Evolutionary conservation across 1,284 basidiomycete genomes (phyloP).

Genomic region (Cutaneotrichosporon sp.): DNA sequence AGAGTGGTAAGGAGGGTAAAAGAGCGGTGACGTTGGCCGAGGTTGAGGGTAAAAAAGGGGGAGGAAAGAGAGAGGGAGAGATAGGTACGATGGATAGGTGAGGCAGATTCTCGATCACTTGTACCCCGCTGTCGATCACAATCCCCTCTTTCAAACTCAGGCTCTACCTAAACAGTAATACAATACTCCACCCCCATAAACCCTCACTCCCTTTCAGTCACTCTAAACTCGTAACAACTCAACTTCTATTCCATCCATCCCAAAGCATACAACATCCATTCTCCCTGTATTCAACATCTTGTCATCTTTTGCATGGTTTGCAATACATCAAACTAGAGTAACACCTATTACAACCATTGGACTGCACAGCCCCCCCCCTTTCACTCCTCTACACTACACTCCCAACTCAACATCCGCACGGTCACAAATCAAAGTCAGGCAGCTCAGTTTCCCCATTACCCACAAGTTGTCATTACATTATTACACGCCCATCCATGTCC

Average conservation of each 20-base stretch:
- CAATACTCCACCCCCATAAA: no score
- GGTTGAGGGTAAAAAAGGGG: no score
- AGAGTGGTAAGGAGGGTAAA: no score
- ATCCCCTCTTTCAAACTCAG: background rate
- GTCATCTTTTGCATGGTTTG: no score
- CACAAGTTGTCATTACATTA: background rate
- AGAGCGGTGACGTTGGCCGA: background rate
- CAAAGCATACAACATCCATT: no score
- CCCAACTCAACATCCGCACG: background rate
- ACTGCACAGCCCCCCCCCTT: no score
- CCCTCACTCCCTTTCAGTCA: background rate
- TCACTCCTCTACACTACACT: background rate
- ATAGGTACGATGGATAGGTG: background rate
- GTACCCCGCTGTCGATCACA: background rate
- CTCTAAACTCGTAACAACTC: no score
- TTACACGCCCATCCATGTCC: background rate
- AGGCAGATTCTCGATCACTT: slow-evolving; percentile 1
- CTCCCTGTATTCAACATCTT: background rate
- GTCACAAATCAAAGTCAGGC: background rate
- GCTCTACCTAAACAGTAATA: no score
- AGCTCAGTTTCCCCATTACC: background rate
- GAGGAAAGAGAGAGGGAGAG: background rate
- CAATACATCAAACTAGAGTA: no score
- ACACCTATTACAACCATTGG: no score
- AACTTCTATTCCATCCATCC: background rate